Percentiles rank a stretch among this genome's conserved stretches.
Evolutionary conservation across 2,329 filamentous ascomycete genomes (phyloP).

Genomic region (Stachybotrys chlorohalonatus): DNA sequence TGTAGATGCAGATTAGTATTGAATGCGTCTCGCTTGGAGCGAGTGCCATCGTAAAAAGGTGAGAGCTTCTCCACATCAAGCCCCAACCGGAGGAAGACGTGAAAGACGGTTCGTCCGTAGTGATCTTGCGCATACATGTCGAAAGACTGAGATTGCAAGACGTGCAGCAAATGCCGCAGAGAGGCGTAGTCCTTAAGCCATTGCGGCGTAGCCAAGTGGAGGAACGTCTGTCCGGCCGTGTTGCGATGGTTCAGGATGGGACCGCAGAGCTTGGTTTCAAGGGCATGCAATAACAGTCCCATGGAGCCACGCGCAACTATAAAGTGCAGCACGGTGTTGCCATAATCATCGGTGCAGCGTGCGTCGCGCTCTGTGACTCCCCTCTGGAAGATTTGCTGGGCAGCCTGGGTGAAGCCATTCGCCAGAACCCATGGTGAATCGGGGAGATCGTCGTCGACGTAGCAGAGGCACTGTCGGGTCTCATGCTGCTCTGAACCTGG

Average conservation of each 20-base stretch:
- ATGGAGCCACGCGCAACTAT: slow-evolving; percentile 26
- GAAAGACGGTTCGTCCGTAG: slow-evolving; percentile 45
- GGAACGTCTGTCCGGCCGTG: slow-evolving; percentile 37
- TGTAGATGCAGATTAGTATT: slow-evolving; percentile 17
- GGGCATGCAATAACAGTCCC: slow-evolving; percentile 17
- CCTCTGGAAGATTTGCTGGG: slow-evolving; percentile 6
- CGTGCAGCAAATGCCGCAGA: slow-evolving; percentile 18
- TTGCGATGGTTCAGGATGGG: slow-evolving; percentile 23
- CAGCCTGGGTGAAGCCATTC: slow-evolving; percentile 11
- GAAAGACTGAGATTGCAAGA: slow-evolving; percentile 11
- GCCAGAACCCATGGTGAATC: slow-evolving; percentile 20
- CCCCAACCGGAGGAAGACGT: slow-evolving; percentile 25
- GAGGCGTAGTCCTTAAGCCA: slow-evolving; percentile 21
- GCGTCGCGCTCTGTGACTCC: slow-evolving; percentile 6
- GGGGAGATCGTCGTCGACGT: slow-evolving; percentile 11
- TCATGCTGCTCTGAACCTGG: slow-evolving; percentile 12
- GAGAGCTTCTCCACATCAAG: slow-evolving; percentile 22
- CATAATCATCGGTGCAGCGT: slow-evolving; percentile 28
- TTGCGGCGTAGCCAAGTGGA: slow-evolving; percentile 29
- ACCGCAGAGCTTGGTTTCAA: slow-evolving; percentile 8
- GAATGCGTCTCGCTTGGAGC: slow-evolving; percentile 41
- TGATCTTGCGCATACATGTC: slow-evolving; percentile 30
- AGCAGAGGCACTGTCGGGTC: slow-evolving; percentile 18
- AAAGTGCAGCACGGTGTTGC: slow-evolving; percentile 38
- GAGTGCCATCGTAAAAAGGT: slow-evolving; percentile 19